Evolutionary conservation across 2,329 filamentous ascomycete genomes (phyloP), one percentile per base, ranked within the genome.

Genomic region (Pyrenophora graminea): DNA sequence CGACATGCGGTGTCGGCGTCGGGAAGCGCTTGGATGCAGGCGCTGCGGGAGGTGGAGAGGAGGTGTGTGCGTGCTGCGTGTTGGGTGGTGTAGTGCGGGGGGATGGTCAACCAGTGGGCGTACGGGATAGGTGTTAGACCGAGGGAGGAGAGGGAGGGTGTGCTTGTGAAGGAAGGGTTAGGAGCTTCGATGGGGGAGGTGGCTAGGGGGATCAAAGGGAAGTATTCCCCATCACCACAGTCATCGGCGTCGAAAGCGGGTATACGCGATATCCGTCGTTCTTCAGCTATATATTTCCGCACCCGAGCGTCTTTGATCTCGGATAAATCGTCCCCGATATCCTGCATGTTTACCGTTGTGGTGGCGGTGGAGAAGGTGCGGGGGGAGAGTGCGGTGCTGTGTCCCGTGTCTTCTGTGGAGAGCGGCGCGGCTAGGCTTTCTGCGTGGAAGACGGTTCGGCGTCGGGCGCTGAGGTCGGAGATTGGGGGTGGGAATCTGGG

Each of bases 21-120:
- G 0, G 74, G 75, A 8, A 77, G 69, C 18, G 74, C 74, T 53
- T 78, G 75, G 0, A 82, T 57, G 13, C 81, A 79, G 23, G 78
- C 72, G 2, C 64, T 45, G 19, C 67, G 71, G 42, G 73, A 67
- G 3, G 66, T 70, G 1, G 62, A 50, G 2, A 82, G 68, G 30
- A 82, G 67, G 13, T 69, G 53, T 2, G 67, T 61, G 7, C 79
- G 75, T 7, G 79, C 69, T 2, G 61, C 53, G 55, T 80, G 76
- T 54, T 78, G 75, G 10, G 73, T 66, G 41, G 73, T 67, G 53
- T 81, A 80, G 23, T 73, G 72, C 10, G 74, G 71, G 55, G 82
- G 78, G 40, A 82, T 62, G 0, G 71, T 76, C 10, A 82, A 71
- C 80, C 79, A 82, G 48, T 80, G 77, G 17, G 67, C 60, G 18